Percentiles rank a stretch among this genome's conserved stretches.
Evolutionary conservation across 1,284 basidiomycete genomes (phyloP).

Genomic region (Pseudomicrostroma phylloplanum): DNA sequence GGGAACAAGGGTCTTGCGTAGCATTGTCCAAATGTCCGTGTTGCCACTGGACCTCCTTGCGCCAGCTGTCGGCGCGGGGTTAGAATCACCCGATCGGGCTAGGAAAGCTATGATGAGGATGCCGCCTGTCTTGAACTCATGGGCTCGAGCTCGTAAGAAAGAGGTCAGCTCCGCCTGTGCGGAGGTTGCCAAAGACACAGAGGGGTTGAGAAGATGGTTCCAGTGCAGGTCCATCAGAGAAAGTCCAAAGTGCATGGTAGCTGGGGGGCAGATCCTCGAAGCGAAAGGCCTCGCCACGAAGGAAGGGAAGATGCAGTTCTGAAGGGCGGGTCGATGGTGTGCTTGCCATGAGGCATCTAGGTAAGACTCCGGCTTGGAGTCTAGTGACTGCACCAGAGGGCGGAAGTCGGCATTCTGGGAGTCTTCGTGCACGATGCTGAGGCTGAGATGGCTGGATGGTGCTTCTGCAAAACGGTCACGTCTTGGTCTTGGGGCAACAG

Average conservation of each 20-base stretch:
- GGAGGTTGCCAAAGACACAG: constrained; percentile 42
- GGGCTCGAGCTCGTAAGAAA: constrained; percentile 50
- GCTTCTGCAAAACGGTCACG: not conserved
- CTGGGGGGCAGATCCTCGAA: constrained; percentile 47
- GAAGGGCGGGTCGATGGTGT: constrained; percentile 32
- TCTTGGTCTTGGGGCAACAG: too few relatives aligned
- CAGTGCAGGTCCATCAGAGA: constrained; percentile 52
- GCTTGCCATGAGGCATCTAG: constrained; percentile 44
- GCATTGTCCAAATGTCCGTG: constrained; percentile 50
- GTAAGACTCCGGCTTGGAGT: constrained; percentile 42
- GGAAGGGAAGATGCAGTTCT: constrained; percentile 44
- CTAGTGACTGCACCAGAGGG: constrained; percentile 38
- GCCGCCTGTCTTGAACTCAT: constrained; percentile 51
- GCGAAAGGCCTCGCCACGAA: constrained; percentile 49
- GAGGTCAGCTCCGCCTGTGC: constrained; percentile 51
- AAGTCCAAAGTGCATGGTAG: constrained; percentile 49
- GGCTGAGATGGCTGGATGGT: constrained; percentile 10
- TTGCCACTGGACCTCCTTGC: not conserved
- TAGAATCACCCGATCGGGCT: constrained; percentile 44
- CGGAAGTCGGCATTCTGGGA: constrained; percentile 47
- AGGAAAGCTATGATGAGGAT: constrained; percentile 51
- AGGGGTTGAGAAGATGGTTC: constrained; percentile 45
- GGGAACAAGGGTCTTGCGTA: constrained; percentile 50
- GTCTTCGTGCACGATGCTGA: constrained; percentile 51
- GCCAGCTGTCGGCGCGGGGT: constrained; percentile 3